A percentile compares a stretch with the other conserved stretches of the same genome.
Conservation (phyloP, 169 alveolate genomes). For the Plasmodium gallinaceum region DNA sequence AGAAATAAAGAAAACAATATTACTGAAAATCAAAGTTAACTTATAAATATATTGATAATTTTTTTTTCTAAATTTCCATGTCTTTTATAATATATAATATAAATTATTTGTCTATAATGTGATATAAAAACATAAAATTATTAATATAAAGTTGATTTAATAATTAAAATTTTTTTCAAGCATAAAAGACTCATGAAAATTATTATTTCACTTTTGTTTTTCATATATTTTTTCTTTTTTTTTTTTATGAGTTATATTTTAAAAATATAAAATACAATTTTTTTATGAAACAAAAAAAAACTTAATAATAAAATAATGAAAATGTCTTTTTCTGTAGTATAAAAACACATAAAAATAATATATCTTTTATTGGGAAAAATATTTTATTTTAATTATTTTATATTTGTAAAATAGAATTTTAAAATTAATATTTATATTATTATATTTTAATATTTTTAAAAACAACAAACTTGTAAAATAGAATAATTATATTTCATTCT, state of each 20-base stretch:
- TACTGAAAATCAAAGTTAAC: conserved; percentile 40
- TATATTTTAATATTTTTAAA: neutral
- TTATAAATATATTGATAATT: conserved; percentile 5
- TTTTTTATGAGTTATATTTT: neutral
- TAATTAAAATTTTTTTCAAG: neutral
- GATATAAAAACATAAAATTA: too few species aligned
- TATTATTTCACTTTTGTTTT: neutral
- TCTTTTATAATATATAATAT: neutral
- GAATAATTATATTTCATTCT: neutral
- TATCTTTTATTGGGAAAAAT: too few species aligned
- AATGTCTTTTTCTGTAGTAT: neutral
- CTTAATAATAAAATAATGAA: neutral
- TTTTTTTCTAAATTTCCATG: neutral
- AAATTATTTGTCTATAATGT: neutral
- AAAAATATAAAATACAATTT: neutral
- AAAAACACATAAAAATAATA: too few species aligned
- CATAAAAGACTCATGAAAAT: neutral
- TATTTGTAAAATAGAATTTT: neutral
- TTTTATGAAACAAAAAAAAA: neutral
- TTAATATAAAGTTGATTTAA: too few species aligned
- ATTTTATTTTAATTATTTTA: neutral
- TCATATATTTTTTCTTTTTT: neutral
- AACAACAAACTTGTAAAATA: neutral
- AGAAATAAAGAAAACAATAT: conserved; percentile 75
- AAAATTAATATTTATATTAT: neutral